Percentiles rank a stretch among this genome's conserved stretches.
These are phyloP conservation scores for Calvatia gigantea DNA, from an alignment of 768 basidiomycete species.

Conservation along the genomic window DNA sequence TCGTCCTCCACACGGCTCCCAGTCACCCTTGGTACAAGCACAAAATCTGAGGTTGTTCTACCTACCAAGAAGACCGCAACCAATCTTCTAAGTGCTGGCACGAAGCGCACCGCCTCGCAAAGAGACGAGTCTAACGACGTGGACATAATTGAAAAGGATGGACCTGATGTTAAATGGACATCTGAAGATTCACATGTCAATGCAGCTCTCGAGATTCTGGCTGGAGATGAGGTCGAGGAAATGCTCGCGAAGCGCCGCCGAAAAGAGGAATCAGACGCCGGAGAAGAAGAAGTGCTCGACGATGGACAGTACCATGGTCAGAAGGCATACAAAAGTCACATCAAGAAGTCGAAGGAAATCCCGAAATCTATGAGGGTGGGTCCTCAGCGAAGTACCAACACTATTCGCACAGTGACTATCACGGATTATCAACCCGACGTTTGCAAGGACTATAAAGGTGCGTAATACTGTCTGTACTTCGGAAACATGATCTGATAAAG, in stretches of 20 bases:
- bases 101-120: slow-evolving; percentile 53
- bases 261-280: slow-evolving; percentile 49
- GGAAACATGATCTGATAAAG: slow-evolving; percentile 2
- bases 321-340: slow-evolving; percentile 73
- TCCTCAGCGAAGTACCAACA: slow-evolving; percentile 73
- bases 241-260: slow-evolving; percentile 66
- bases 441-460: slow-evolving; percentile 99
- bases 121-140: slow-evolving; percentile 54
- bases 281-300: slow-evolving; percentile 60
- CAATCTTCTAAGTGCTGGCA: slow-evolving; percentile 64
- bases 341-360: slow-evolving; percentile 79
- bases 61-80: slow-evolving; percentile 64
- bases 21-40: slow-evolving; percentile 23
- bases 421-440: slow-evolving; percentile 99
- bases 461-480: slow-evolving; percentile 24
- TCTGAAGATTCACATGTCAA: slow-evolving; percentile 72
- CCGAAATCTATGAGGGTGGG: slow-evolving; percentile 87
- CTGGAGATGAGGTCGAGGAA: slow-evolving; percentile 80
- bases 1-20: slow-evolving; percentile 21
- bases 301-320: slow-evolving; percentile 89
- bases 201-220: slow-evolving; percentile 69
- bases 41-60: slow-evolving; percentile 71
- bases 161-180: slow-evolving; percentile 76
- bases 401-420: slow-evolving; percentile 91
- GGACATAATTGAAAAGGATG: slow-evolving; percentile 53